Conservation (phyloP, 2,329 filamentous ascomycete genomes). For the Triangularia setosa region DNA sequence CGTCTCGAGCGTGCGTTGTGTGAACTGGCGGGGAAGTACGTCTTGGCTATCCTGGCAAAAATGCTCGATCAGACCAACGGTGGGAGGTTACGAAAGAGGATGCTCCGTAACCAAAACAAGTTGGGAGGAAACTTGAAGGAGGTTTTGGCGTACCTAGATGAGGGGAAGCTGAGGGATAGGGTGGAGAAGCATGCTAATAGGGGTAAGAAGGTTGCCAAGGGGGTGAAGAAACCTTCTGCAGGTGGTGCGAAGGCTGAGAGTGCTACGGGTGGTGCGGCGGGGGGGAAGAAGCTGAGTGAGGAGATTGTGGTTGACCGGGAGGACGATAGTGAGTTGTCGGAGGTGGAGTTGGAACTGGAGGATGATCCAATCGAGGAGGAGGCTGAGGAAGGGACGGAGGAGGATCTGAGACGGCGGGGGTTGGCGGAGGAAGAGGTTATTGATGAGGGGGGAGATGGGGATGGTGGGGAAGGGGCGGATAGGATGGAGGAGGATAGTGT, state of each 20-base stretch:
- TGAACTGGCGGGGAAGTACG: slow-evolving; percentile 78
- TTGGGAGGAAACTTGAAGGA: slow-evolving; percentile 85
- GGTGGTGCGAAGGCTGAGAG: slow-evolving; percentile 24
- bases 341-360: slow-evolving; percentile 20
- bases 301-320: slow-evolving; percentile 46
- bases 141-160: slow-evolving; percentile 75
- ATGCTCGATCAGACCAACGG: slow-evolving; percentile 64
- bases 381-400: slow-evolving; percentile 53
- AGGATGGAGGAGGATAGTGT: slow-evolving; percentile 43
- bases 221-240: slow-evolving; percentile 25
- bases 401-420: slow-evolving; percentile 54
- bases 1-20: slow-evolving; percentile 83
- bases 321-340: slow-evolving; percentile 34
- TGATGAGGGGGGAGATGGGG: slow-evolving; percentile 40
- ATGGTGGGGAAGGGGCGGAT: slow-evolving; percentile 27
- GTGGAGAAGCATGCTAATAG: slow-evolving; percentile 23
- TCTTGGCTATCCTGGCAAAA: slow-evolving; percentile 72
- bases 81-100: slow-evolving; percentile 63
- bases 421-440: slow-evolving; percentile 46
- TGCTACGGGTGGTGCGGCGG: slow-evolving; percentile 31
- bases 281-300: slow-evolving; percentile 39
- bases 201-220: slow-evolving; percentile 16
- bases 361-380: slow-evolving; percentile 35
- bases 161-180: slow-evolving; percentile 52
- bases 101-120: slow-evolving; percentile 74